Base-by-base conservation (phyloP, 139 green algal genomes). In the Chlorella vulgaris region DNA sequence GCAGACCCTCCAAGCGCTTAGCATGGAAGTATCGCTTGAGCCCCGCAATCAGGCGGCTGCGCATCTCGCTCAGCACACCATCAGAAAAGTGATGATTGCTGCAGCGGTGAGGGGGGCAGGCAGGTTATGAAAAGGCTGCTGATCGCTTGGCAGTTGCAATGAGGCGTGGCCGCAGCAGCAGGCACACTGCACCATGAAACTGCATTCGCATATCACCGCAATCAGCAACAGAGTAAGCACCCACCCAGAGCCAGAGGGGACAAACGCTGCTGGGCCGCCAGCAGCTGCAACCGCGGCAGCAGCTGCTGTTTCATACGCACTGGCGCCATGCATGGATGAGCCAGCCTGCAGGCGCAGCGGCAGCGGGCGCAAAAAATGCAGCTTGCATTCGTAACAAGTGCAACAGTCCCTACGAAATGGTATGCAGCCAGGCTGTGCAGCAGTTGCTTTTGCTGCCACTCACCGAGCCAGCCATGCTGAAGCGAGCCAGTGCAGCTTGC, bases 11-110 rank as follows among this genome's bases (percentile, higher is more conserved):
- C 36, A 91, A 75, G 66, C 89, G 83, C 88, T 96, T 94, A 43
- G 67, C 80, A 55, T 93, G 87, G 81, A 95, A 94, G 85, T 95
- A 92, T 62, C 90, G 89, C 88, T 96, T 96, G 36, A 96, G 78
- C 53, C 93, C 93, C 39, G 88, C 63, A 39, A 84, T 78, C 43
- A 95, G 83, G 7, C 89, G 76, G 26, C 61, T 67, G 29, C 88
- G 69, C 68, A 82, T 83, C 76, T 92, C 89, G 26, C 75, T 29
- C 40, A 91, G 26, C 73, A 76, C 61, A 60, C 84, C 83, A 50
- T n/a, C 73, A 2, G 33, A 43, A 26, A 69, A 31, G 47, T 29
- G 26, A n/a, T 4, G n/a, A n/a, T 15, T 40, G 61, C 26, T 28
- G 55, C 55, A 65, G 18, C 55, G n/a, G 18, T 24, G 47, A 15